Percentiles rank a stretch among this genome's conserved stretches.
phyloP scores from a whole-genome alignment of 2,329 filamentous ascomycete species.

The Madurella mycetomatis region DNA sequence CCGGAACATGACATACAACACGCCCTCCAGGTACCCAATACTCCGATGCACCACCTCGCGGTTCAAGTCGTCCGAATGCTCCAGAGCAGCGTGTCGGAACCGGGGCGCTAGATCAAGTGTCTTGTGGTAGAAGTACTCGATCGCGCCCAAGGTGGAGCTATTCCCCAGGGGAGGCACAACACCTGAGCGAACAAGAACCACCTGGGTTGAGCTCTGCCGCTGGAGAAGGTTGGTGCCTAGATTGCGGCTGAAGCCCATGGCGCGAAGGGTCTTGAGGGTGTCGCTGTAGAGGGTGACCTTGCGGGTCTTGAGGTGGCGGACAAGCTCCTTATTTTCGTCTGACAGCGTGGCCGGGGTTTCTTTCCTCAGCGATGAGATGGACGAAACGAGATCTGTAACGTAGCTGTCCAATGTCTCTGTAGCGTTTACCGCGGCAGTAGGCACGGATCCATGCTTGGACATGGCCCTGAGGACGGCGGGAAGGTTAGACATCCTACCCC shows the following conservation, averaged over 20 bases:
- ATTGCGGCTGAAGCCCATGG: conserved; percentile 88
- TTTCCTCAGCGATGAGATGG: conserved; percentile 70
- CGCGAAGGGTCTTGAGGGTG: conserved; percentile 72
- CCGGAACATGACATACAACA: conserved; percentile 61
- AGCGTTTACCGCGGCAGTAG: conserved; percentile 50
- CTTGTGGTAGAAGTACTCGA: conserved; percentile 74
- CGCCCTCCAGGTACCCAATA: conserved; percentile 79
- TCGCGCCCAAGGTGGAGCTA: conserved; percentile 34
- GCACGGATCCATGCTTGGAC: conserved; percentile 55
- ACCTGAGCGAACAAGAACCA: conserved; percentile 59
- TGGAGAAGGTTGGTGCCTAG: conserved; percentile 68
- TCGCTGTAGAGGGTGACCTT: conserved; percentile 91
- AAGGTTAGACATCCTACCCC: conserved; percentile 67
- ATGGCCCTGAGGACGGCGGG: conserved; percentile 70
- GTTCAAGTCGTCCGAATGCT: conserved; percentile 82
- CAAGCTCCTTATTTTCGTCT: conserved; percentile 76
- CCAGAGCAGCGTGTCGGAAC: conserved; percentile 61
- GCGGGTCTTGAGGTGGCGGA: conserved; percentile 85
- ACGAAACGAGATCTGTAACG: conserved; percentile 61
- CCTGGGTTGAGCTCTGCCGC: conserved; percentile 66
- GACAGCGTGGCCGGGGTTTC: conserved; percentile 77
- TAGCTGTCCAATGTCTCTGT: conserved; percentile 62
- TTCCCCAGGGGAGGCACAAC: conserved; percentile 34
- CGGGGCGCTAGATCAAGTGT: conserved; percentile 68
- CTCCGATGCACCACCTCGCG: conserved; percentile 74